phyloP scores from a whole-genome alignment of 306 rosid species.

The Trifolium pratense region DNA sequence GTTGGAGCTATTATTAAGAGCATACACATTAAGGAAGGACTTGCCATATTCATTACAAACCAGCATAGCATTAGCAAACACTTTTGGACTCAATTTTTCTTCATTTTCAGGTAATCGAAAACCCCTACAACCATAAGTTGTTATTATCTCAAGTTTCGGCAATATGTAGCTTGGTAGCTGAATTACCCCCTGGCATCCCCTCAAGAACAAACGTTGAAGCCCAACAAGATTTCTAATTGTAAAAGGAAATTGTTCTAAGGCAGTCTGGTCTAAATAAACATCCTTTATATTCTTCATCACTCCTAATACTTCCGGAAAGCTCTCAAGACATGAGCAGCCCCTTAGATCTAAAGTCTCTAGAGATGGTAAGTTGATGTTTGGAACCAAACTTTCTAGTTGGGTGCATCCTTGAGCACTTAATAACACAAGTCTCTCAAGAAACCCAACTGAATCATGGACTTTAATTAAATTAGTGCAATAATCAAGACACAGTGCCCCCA shows the following conservation, averaged over 20 bases:
- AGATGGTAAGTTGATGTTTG: conserved; percentile 16
- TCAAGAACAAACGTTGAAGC: neutral
- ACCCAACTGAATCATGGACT: conserved; percentile 20
- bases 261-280: conserved; percentile 19
- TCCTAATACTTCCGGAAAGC: conserved; percentile 19
- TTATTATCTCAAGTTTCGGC: conserved; percentile 24
- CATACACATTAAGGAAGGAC: neutral
- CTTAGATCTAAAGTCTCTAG: conserved; percentile 23
- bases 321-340: conserved; percentile 7
- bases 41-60: neutral
- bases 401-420: conserved; percentile 30
- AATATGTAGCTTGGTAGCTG: conserved; percentile 14
- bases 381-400: conserved; percentile 11
- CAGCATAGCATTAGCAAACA: neutral
- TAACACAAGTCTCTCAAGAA: conserved; percentile 6
- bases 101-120: neutral
- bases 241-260: conserved; percentile 9
- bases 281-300: conserved; percentile 21
- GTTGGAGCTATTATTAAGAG: neutral
- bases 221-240: conserved; percentile 20
- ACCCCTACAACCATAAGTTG: neutral
- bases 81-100: neutral
- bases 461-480: conserved; percentile 1
- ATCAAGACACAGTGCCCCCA: conserved; percentile 23
- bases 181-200: conserved; percentile 3